These are phyloP conservation scores for Fraxinus dipetala DNA, from an alignment of 305 asterid genomes.

Conservation along the genomic window DNA sequence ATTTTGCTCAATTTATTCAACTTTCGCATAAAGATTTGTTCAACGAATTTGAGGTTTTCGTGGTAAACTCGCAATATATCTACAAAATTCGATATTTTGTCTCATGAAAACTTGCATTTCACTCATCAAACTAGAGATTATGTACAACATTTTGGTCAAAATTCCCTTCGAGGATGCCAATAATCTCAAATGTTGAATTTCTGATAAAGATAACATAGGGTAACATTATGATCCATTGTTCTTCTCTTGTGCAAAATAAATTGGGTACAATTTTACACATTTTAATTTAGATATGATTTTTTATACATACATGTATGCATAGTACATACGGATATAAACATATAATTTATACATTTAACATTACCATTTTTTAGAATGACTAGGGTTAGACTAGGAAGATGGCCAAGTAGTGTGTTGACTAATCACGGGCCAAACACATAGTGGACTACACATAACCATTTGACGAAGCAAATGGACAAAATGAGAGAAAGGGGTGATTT, in stretches of 20 bases:
- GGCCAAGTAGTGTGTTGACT: not conserved
- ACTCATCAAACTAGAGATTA: not conserved
- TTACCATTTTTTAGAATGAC: not conserved
- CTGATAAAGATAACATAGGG: not conserved
- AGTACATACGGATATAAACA: not conserved
- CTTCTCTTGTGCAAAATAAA: not conserved
- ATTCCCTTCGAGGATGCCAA: not conserved
- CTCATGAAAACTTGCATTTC: not conserved
- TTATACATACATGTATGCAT: not conserved
- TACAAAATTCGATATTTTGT: not conserved
- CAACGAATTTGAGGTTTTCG: not conserved
- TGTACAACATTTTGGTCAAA: not conserved
- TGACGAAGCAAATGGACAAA: not conserved
- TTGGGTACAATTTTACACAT: no score
- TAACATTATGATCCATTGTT: not conserved
- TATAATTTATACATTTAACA: not conserved
- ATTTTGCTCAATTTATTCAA: not conserved
- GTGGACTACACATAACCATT: not conserved
- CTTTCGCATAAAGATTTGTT: not conserved
- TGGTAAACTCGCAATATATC: not conserved
- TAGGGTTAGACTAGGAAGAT: not conserved
- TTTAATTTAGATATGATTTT: not conserved
- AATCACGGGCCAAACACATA: not conserved
- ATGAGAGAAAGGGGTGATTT: not conserved
- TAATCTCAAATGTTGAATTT: not conserved